Conservation (phyloP, 2,329 filamentous ascomycete genomes). For the Diaporthe vexans region DNA sequence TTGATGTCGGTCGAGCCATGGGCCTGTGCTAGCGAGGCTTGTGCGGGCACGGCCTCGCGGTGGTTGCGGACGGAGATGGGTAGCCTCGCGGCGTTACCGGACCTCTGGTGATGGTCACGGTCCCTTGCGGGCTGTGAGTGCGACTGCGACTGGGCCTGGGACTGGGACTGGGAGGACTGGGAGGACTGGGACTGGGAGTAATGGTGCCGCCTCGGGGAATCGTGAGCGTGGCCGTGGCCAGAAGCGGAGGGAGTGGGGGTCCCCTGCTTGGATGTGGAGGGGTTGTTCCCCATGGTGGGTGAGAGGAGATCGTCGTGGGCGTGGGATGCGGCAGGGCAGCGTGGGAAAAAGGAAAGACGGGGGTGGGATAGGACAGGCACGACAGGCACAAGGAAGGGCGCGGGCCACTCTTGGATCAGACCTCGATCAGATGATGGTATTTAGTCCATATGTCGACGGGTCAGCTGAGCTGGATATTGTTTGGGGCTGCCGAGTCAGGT, state of each 20-base stretch:
- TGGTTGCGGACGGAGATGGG: slow-evolving; percentile 70
- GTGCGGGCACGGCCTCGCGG: slow-evolving; percentile 71
- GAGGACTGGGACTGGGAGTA: slow-evolving; percentile 13
- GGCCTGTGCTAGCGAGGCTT: slow-evolving; percentile 73
- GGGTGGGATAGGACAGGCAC: slow-evolving; percentile 25
- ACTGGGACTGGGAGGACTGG: no score
- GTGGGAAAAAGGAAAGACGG: slow-evolving; percentile 29
- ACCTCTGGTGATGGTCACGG: slow-evolving; percentile 50
- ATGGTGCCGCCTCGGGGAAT: slow-evolving; percentile 40
- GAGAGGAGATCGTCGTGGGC: slow-evolving; percentile 33
- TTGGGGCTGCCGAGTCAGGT: slow-evolving; percentile 30
- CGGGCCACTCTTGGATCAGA: slow-evolving; percentile 38
- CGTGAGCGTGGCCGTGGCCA: slow-evolving; percentile 27
- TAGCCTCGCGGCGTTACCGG: slow-evolving; percentile 59
- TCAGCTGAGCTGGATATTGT: slow-evolving; percentile 35
- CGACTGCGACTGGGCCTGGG: slow-evolving; percentile 40
- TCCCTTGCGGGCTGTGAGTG: slow-evolving; percentile 40
- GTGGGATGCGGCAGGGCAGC: slow-evolving; percentile 36
- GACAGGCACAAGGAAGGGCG: slow-evolving; percentile 33
- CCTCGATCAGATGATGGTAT: slow-evolving; percentile 37
- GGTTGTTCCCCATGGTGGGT: slow-evolving; percentile 39
- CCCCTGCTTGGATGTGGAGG: slow-evolving; percentile 43
- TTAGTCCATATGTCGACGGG: slow-evolving; percentile 33
- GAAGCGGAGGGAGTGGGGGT: slow-evolving; percentile 48
- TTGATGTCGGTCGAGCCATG: slow-evolving; percentile 67